These are phyloP conservation scores for Amorphotheca resinae DNA, from an alignment of 495 filamentous ascomycete species.

Conservation along the genomic window DNA sequence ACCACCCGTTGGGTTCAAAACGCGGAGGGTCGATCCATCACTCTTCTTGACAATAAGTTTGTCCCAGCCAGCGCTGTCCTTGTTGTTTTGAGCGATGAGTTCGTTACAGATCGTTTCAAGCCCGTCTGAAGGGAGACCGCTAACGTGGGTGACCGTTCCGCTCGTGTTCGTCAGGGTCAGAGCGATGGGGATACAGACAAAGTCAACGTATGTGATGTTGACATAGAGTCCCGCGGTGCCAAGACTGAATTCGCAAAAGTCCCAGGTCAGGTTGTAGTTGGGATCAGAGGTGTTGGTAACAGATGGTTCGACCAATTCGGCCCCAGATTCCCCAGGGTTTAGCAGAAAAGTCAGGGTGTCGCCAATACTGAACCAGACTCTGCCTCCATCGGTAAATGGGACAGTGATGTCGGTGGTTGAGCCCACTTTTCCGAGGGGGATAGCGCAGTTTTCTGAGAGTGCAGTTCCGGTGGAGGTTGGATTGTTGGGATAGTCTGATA, in stretches of 20 bases:
- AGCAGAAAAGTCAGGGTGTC: slow-evolving; percentile 52
- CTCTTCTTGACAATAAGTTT: slow-evolving; percentile 40
- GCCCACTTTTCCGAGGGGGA: slow-evolving; percentile 48
- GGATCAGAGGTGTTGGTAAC: slow-evolving; percentile 51
- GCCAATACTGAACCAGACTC: slow-evolving; percentile 56
- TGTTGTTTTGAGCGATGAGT: slow-evolving; percentile 38
- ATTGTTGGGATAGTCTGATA: slow-evolving; percentile 37
- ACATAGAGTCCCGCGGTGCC: slow-evolving; percentile 53
- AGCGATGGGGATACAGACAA: slow-evolving; percentile 52
- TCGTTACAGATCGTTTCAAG: slow-evolving; percentile 41
- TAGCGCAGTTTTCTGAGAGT: slow-evolving; percentile 44
- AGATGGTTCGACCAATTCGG: slow-evolving; percentile 57
- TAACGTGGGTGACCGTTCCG: slow-evolving; percentile 38
- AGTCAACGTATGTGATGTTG: slow-evolving; percentile 67
- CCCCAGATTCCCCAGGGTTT: slow-evolving; percentile 42
- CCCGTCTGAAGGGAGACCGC: slow-evolving; percentile 43
- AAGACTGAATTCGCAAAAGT: slow-evolving; percentile 63
- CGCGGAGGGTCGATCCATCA: slow-evolving; percentile 43
- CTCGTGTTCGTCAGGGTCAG: slow-evolving; percentile 41
- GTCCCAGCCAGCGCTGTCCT: slow-evolving; percentile 50
- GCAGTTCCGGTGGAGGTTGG: slow-evolving; percentile 31
- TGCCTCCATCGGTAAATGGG: slow-evolving; percentile 50
- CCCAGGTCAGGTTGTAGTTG: slow-evolving; percentile 51
- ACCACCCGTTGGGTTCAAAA: slow-evolving; percentile 53
- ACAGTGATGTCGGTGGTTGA: slow-evolving; percentile 46